A percentile compares a stretch with the other conserved stretches of the same genome.
phyloP scores from a whole-genome alignment of 495 filamentous ascomycete genomes.

The Talaromyces proteolyticus region DNA sequence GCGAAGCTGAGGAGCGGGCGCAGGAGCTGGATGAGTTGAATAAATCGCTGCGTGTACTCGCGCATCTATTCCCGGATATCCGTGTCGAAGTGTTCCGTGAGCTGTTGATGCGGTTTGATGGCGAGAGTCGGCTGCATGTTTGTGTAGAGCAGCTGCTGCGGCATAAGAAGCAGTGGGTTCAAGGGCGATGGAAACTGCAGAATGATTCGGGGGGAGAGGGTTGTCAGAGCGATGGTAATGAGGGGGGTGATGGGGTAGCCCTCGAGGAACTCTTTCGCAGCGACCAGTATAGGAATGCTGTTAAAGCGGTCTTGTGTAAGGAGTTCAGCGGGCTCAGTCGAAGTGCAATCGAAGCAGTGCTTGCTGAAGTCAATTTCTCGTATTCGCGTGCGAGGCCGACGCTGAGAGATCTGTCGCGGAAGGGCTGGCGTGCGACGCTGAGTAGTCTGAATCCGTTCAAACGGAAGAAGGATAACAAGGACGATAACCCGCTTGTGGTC shows the following conservation, averaged over 20 bases:
- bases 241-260: constrained; percentile 40
- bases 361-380: constrained; percentile 86
- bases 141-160: constrained; percentile 81
- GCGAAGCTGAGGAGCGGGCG: constrained; percentile 7
- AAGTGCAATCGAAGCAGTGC: constrained; percentile 77
- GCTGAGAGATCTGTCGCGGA: constrained; percentile 66
- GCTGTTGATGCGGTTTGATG: constrained; percentile 73
- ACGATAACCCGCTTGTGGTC: constrained; percentile 56
- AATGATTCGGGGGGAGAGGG: constrained; percentile 11
- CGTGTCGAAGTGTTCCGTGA: constrained; percentile 90
- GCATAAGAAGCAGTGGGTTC: constrained; percentile 66
- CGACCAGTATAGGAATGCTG: constrained; percentile 65
- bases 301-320: constrained; percentile 52
- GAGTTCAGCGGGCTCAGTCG: constrained; percentile 80
- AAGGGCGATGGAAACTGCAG: constrained; percentile 60
- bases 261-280: constrained; percentile 69
- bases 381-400: constrained; percentile 74
- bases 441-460: constrained; percentile 66
- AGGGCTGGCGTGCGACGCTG: constrained; percentile 82
- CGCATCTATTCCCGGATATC: constrained; percentile 78
- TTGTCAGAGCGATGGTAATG: constrained; percentile 6
- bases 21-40: constrained; percentile 65
- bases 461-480: constrained; percentile 48
- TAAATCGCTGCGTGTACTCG: constrained; percentile 61
- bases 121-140: constrained; percentile 75